Conservation (phyloP, 257 asterid genomes). For the Ocimum tenuiflorum region DNA sequence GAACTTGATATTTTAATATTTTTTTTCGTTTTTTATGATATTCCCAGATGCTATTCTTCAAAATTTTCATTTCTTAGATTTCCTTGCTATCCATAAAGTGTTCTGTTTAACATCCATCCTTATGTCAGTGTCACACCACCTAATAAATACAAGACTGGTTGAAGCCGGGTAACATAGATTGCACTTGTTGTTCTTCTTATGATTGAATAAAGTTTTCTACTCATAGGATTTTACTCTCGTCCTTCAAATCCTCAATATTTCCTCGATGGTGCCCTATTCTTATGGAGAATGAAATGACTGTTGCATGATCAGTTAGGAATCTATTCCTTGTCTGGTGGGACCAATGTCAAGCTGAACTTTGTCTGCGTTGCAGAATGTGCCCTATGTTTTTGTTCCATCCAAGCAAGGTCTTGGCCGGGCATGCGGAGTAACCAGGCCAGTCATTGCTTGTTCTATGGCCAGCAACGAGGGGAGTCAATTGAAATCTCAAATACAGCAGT, state of each 20-base stretch:
- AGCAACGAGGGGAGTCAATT: slow-evolving; percentile 81
- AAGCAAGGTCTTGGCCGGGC: slow-evolving; percentile 88
- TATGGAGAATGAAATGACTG: not conserved
- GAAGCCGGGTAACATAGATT: too few species aligned
- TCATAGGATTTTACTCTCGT: not conserved
- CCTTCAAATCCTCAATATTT: too few species aligned
- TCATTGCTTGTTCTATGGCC: slow-evolving; percentile 78
- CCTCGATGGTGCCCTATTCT: not conserved
- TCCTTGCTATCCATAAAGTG: too few species aligned
- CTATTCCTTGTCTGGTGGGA: not conserved
- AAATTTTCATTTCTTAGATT: too few species aligned
- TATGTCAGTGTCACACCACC: too few species aligned
- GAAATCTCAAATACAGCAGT: slow-evolving; percentile 75
- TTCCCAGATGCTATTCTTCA: too few species aligned
- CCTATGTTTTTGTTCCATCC: slow-evolving; percentile 64
- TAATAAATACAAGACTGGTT: too few species aligned
- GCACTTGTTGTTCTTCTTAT: too few species aligned
- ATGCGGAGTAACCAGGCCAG: slow-evolving; percentile 87
- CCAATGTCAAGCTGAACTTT: not conserved
- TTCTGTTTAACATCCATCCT: too few species aligned
- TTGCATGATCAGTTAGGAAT: not conserved
- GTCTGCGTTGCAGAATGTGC: slow-evolving; percentile 43
- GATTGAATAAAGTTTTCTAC: not conserved
- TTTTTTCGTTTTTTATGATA: too few species aligned
- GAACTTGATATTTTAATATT: too few species aligned